These are phyloP conservation scores for Cucurbita ficifolia DNA, from an alignment of 306 rosid genomes.

Conservation along the genomic window DNA sequence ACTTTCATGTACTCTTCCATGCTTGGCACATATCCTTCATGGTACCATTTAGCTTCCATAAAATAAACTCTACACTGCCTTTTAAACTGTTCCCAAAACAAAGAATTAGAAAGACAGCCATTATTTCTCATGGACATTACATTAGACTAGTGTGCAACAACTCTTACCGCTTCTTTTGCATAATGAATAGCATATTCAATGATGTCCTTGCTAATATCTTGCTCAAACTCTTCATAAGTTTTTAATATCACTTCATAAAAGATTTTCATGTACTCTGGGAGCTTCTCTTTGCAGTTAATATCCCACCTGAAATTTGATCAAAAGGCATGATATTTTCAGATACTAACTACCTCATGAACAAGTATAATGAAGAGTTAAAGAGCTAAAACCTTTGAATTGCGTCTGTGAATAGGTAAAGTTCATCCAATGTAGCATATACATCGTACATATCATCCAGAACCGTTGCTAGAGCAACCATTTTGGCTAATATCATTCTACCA, in stretches of 20 bases:
- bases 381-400: not conserved
- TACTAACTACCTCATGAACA: too few relatives aligned
- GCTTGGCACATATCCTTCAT: not conserved
- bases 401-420: not conserved
- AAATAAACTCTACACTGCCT: not conserved
- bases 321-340: too few relatives aligned
- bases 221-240: not conserved
- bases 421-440: not conserved
- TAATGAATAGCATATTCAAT: not conserved
- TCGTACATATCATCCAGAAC: conserved; percentile 16
- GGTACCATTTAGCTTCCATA: not conserved
- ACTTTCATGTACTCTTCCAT: not conserved
- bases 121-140: not conserved
- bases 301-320: conserved; percentile 14
- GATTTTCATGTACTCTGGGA: conserved; percentile 17
- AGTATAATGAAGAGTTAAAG: not conserved
- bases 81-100: not conserved
- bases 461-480: not conserved
- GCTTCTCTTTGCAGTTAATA: not conserved
- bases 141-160: too few relatives aligned
- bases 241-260: not conserved
- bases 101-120: not conserved
- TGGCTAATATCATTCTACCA: conserved; percentile 14
- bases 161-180: conserved; percentile 11
- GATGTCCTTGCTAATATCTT: not conserved